Evolutionary conservation across 371 early-diverging fungal genomes (phyloP).

Genomic region (Apophysomyces trapeziformis): DNA sequence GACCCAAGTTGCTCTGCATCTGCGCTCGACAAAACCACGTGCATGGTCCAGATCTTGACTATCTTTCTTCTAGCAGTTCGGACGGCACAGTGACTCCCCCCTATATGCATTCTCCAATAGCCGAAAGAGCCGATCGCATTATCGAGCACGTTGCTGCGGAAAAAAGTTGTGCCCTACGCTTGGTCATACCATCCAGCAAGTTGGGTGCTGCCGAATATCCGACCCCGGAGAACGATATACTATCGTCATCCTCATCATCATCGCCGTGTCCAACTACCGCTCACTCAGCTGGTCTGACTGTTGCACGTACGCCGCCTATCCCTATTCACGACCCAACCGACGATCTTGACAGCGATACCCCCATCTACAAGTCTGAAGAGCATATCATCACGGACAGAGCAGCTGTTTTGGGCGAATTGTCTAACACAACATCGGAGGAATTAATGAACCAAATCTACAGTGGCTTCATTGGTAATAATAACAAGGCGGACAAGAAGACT

Average conservation of each 20-base stretch:
- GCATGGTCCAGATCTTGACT: slow-evolving; percentile 6
- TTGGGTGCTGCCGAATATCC: not conserved
- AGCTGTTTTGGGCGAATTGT: slow-evolving; percentile 39
- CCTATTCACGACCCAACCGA: slow-evolving; percentile 56
- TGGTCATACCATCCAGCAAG: slow-evolving; percentile 7
- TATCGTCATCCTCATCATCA: not conserved
- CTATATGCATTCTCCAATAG: not conserved
- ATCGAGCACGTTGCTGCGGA: not conserved
- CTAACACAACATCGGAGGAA: slow-evolving; percentile 48
- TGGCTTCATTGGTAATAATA: slow-evolving; percentile 24
- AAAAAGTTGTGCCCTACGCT: slow-evolving; percentile 4
- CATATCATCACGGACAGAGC: slow-evolving; percentile 26
- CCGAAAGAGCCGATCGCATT: not conserved
- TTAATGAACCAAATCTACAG: slow-evolving; percentile 50
- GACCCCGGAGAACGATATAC: slow-evolving; percentile 4
- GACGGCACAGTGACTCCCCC: slow-evolving; percentile 40
- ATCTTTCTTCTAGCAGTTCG: slow-evolving; percentile 30
- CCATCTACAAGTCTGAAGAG: slow-evolving; percentile 44
- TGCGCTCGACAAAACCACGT: slow-evolving; percentile 17
- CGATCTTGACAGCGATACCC: slow-evolving; percentile 54
- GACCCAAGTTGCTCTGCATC: slow-evolving; percentile 24
- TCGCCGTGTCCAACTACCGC: not conserved
- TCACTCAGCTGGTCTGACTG: slow-evolving; percentile 23
- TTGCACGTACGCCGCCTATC: slow-evolving; percentile 26
- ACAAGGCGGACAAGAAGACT: not conserved